phyloP scores from a whole-genome alignment of 805 yeast genomes.

The Schwanniomyces sp. region DNA sequence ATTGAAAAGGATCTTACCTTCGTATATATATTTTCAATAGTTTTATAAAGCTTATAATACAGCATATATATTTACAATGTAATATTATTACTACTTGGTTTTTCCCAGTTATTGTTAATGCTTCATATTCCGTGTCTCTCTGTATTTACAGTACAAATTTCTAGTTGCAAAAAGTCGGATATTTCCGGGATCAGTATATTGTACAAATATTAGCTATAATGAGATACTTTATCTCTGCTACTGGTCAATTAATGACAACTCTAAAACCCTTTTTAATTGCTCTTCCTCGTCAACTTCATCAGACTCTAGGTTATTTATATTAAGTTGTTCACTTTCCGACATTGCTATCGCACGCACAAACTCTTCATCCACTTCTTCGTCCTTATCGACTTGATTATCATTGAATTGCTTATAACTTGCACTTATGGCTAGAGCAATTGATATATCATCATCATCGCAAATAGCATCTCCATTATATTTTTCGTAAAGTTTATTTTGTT shows the following conservation, averaged over 20 bases:
- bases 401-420: constrained; percentile 17
- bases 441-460: constrained; percentile 40
- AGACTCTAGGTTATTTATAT: background rate
- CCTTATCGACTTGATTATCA: constrained; percentile 2
- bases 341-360: constrained; percentile 22
- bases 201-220: background rate
- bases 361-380: constrained; percentile 25
- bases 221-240: background rate
- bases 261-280: constrained; percentile 14
- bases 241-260: constrained; percentile 13
- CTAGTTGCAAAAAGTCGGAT: background rate
- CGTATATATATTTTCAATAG: no score
- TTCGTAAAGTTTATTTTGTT: constrained; percentile 29
- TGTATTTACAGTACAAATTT: no score
- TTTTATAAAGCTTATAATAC: no score
- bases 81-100: no score
- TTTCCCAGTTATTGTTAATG: no score
- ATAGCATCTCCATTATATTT: constrained; percentile 47
- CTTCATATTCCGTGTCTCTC: no score
- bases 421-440: constrained; percentile 44
- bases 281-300: constrained; percentile 13
- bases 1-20: no score
- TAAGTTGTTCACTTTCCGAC: constrained; percentile 7
- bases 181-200: background rate
- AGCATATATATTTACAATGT: no score